Conservation (phyloP, 768 basidiomycete genomes). For the Candolleomyces aberdarensis region DNA sequence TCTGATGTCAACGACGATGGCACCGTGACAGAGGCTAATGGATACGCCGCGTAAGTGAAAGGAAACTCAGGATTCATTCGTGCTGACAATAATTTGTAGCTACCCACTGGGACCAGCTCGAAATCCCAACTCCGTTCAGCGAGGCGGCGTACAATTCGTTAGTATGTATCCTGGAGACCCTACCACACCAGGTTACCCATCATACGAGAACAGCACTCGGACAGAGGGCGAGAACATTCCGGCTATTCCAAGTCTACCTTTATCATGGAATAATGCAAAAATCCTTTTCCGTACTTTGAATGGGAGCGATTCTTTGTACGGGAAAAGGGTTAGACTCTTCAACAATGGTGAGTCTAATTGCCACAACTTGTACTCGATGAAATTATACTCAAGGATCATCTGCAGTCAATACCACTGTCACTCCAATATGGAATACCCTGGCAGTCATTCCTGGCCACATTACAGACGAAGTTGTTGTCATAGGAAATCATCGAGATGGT, state of each 20-base stretch:
- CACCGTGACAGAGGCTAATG: slow-evolving; percentile 66
- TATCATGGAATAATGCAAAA: slow-evolving; percentile 82
- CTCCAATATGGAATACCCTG: slow-evolving; percentile 89
- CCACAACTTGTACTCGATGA: not conserved
- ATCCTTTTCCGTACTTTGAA: slow-evolving; percentile 42
- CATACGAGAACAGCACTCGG: slow-evolving; percentile 79
- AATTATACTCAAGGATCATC: not conserved
- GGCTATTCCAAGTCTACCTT: slow-evolving; percentile 81
- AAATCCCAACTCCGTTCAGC: slow-evolving; percentile 78
- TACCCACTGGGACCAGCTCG: slow-evolving; percentile 87
- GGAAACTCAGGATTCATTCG: not conserved
- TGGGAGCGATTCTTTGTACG: slow-evolving; percentile 18
- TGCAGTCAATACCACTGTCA: slow-evolving; percentile 71
- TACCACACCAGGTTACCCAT: slow-evolving; percentile 82
- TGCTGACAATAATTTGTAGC: slow-evolving; percentile 4
- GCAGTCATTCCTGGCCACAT: slow-evolving; percentile 80
- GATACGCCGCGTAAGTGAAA: slow-evolving; percentile 46
- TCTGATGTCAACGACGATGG: slow-evolving; percentile 85
- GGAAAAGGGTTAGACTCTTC: slow-evolving; percentile 41
- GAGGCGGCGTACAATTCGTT: slow-evolving; percentile 77
- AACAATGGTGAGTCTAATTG: slow-evolving; percentile 44
- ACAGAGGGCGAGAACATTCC: slow-evolving; percentile 62
- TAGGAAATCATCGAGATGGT: slow-evolving; percentile 88
- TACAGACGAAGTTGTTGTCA: slow-evolving; percentile 75
- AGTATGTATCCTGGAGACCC: slow-evolving; percentile 73